phyloP scores from a whole-genome alignment of 2,329 filamentous ascomycete genomes.

The Claviceps capensis region DNA sequence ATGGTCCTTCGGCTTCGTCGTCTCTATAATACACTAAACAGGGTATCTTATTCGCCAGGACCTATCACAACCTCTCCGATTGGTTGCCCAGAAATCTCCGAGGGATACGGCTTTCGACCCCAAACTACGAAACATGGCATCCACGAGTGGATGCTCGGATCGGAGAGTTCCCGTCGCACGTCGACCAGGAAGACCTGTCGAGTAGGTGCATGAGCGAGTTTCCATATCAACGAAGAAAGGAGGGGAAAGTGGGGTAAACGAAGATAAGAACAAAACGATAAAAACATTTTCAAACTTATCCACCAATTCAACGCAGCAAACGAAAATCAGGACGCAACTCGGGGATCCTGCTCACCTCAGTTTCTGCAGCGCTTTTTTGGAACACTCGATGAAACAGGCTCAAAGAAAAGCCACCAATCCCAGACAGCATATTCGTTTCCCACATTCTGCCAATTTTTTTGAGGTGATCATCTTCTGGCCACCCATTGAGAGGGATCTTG shows the following conservation, averaged over 20 bases:
- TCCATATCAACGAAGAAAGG: neutral
- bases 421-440: constrained; percentile 28
- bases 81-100: constrained; percentile 13
- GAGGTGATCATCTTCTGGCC: constrained; percentile 32
- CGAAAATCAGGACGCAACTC: neutral
- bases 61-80: neutral
- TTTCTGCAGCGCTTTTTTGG: constrained; percentile 28
- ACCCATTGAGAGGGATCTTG: constrained; percentile 40
- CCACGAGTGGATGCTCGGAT: constrained; percentile 34
- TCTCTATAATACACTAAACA: no score
- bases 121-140: constrained; percentile 35
- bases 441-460: constrained; percentile 31
- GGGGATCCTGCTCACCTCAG: constrained; percentile 27
- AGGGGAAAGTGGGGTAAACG: neutral
- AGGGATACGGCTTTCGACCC: constrained; percentile 33
- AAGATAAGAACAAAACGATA: neutral
- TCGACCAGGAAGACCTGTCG: constrained; percentile 32
- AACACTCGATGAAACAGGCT: constrained; percentile 27
- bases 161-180: constrained; percentile 32
- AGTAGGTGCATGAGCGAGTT: neutral
- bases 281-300: neutral
- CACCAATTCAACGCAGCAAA: neutral
- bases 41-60: no score
- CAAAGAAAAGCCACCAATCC: constrained; percentile 31
- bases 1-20: no score